Evolutionary conservation across 192 early-diverging fungal genomes (phyloP).

Genomic region (Linnemannia zychae): DNA sequence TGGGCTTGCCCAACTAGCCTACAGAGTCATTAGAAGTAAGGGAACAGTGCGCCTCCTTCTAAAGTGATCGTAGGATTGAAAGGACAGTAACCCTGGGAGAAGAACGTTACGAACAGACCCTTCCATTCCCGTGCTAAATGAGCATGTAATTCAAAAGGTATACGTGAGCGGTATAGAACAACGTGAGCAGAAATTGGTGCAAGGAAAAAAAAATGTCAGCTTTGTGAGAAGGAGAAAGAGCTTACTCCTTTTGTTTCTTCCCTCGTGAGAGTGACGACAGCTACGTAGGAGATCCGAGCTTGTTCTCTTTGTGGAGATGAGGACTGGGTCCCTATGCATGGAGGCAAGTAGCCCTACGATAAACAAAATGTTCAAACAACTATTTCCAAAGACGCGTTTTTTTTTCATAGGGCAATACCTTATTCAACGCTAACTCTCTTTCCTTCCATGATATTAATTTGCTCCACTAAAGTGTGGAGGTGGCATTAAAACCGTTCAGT

Average conservation of each 20-base stretch:
- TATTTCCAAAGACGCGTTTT: not conserved
- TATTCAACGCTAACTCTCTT: not conserved
- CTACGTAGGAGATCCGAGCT: not conserved
- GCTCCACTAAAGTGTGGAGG: not conserved
- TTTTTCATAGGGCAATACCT: not conserved
- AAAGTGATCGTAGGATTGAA: not conserved
- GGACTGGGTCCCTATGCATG: not conserved
- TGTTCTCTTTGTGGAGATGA: not conserved
- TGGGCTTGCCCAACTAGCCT: not conserved
- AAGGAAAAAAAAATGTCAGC: not conserved
- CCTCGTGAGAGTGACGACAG: slow-evolving; percentile 6
- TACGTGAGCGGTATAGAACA: not conserved
- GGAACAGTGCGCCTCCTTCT: slow-evolving; percentile 2
- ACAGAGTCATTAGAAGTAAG: not conserved
- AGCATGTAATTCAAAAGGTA: not conserved
- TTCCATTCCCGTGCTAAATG: not conserved
- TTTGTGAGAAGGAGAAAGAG: not conserved
- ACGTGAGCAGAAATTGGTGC: not conserved
- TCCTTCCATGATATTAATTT: not conserved
- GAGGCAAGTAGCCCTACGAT: not conserved
- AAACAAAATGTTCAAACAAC: not conserved
- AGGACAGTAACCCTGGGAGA: not conserved
- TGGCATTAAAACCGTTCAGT: not conserved
- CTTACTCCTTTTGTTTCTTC: not conserved
- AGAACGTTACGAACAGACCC: not conserved